Evolutionary conservation across 129 eudicot species (phyloP), one percentile per base, ranked within the genome.

Genomic region (Ambrosia trifida): DNA sequence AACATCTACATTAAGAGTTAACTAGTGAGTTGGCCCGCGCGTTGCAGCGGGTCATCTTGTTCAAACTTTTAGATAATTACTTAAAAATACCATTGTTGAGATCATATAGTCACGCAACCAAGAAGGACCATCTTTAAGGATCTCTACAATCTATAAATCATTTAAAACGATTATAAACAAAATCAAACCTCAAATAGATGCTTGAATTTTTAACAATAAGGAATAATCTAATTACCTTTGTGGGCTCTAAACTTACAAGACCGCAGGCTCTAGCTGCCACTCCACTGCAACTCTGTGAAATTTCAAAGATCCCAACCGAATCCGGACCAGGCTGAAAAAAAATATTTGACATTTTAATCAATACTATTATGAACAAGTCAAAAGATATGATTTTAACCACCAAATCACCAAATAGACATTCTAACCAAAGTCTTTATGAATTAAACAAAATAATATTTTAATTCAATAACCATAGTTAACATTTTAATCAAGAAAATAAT

Each of bases 251-350:
- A 82, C 96, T 86, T 82, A 91, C 96, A 9, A 91, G 97, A 57
- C 97, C 97, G 46, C 97, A 91, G 88, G 97, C 97, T 74, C 97
- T 88, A 80, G 97, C 97, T 82, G 97, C 97, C 69, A 91, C 89
- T 78, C 97, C 97, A 77, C 86, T 84, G 79, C 89, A 84, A 80
- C 86, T 91, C 81, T 86, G 97, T 87, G 97, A 91, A 82, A 91
- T 88, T 65, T 96, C 92, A 82, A 91, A 86, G 80, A 91, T 91
- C 88, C 97, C 97, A 81, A 91, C 90, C 86, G 97, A 91, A 88
- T 91, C 97, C 97, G 97, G 97, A 91, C 97, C 96, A 91, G 97
- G 97, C 97, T 91, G 80, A 62, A 24, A 6, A 63, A 72, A 60
- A 47, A n/a, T n/a, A n/a, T n/a, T n/a, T 54, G 5, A 56, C 10